Conservation (phyloP, 306 rosid genomes). For the Pterocarpus santalinus region DNA sequence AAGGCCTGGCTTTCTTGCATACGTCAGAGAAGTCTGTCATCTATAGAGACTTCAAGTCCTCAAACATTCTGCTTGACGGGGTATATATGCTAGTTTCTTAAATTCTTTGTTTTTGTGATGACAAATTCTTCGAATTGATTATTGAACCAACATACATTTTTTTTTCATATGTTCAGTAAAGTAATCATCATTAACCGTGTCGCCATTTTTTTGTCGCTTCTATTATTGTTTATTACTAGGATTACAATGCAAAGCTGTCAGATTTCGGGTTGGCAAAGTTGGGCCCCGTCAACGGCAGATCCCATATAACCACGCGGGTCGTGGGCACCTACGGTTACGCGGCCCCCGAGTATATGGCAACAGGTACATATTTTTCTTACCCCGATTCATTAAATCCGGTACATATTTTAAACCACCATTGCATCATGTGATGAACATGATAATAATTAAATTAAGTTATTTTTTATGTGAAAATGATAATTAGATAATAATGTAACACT, state of each 20-base stretch:
- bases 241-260: slow-evolving; percentile 74
- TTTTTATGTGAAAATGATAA: too few species aligned
- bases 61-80: slow-evolving; percentile 79
- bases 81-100: slow-evolving; percentile 34
- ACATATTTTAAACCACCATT: too few species aligned
- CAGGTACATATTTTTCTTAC: slow-evolving; percentile 52
- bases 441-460: too few species aligned
- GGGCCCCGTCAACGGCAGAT: slow-evolving; percentile 72
- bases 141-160: too few species aligned
- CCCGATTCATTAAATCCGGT: too few species aligned
- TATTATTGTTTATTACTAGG: slow-evolving; percentile 45
- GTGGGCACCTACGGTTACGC: slow-evolving; percentile 92
- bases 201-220: not conserved
- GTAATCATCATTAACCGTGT: not conserved
- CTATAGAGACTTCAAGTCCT: slow-evolving; percentile 86
- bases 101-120: not conserved
- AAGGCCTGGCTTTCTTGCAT: slow-evolving; percentile 74
- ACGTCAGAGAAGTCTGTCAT: slow-evolving; percentile 73
- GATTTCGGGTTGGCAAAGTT: slow-evolving; percentile 88
- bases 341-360: slow-evolving; percentile 87
- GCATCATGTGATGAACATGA: too few species aligned
- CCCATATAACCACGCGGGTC: slow-evolving; percentile 76
- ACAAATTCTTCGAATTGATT: not conserved
- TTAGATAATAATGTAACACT: too few species aligned
- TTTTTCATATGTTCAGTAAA: not conserved